These are phyloP conservation scores for Eutypella sp. DNA, from an alignment of 2,329 filamentous ascomycete genomes.

Conservation along the genomic window DNA sequence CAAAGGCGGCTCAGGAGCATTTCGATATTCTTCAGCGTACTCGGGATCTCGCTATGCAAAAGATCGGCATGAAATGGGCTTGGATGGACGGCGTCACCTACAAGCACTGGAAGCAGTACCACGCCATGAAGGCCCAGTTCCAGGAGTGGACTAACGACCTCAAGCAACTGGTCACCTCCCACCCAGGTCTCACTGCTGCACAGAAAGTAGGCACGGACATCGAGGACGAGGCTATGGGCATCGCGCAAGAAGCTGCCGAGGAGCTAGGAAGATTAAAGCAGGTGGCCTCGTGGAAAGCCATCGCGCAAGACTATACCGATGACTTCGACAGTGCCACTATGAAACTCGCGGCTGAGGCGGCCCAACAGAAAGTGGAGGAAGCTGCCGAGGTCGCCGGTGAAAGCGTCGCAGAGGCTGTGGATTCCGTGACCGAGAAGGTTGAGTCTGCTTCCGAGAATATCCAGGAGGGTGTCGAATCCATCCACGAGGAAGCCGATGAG, in stretches of 20 bases:
- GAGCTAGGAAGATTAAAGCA: constrained; percentile 79
- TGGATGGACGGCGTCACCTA: constrained; percentile 95
- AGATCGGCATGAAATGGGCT: constrained; percentile 91
- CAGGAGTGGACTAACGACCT: constrained; percentile 82
- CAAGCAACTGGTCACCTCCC: constrained; percentile 66
- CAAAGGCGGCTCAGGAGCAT: constrained; percentile 71
- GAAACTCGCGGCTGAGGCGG: constrained; percentile 49
- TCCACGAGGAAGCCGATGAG: constrained; percentile 17
- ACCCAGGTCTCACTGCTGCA: constrained; percentile 65
- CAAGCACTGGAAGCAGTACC: constrained; percentile 95
- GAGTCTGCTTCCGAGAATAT: no score
- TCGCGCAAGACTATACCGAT: constrained; percentile 66
- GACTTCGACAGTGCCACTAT: constrained; percentile 70
- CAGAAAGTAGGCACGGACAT: constrained; percentile 63
- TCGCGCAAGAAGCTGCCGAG: constrained; percentile 72
- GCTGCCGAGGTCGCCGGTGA: constrained; percentile 22
- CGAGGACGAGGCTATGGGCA: constrained; percentile 73
- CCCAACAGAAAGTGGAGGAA: constrained; percentile 26
- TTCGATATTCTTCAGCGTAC: constrained; percentile 79
- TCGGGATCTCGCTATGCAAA: constrained; percentile 77
- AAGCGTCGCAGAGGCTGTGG: constrained; percentile 13
- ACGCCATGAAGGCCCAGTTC: constrained; percentile 77
- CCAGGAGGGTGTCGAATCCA: constrained; percentile 4
- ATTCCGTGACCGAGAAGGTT: constrained; percentile 1
- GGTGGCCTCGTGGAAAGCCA: constrained; percentile 78